Conservation (phyloP, 192 early-diverging fungal genomes). For the Endogone sp. region DNA sequence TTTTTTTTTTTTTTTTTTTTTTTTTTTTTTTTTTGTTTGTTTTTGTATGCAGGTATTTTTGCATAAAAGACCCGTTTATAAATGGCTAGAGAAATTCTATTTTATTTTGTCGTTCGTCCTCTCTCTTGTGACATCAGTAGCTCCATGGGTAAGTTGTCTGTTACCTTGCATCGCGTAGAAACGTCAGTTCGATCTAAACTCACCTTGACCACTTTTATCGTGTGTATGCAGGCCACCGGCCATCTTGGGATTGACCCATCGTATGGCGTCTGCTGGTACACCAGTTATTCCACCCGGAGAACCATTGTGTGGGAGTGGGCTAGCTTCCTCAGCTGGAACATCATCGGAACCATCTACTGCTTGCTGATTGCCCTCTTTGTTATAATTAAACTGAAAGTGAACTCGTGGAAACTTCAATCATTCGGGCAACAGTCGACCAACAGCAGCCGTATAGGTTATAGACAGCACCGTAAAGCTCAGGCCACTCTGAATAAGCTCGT, state of each 20-base stretch:
- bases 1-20: too few species aligned
- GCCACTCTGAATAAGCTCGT: slow-evolving; percentile 11
- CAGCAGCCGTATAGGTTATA: background rate
- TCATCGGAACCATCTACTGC: slow-evolving; percentile 9
- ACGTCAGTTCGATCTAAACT: too few species aligned
- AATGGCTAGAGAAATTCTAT: slow-evolving; percentile 3
- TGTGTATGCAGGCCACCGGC: too few species aligned
- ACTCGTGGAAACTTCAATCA: background rate
- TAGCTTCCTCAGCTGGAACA: slow-evolving; percentile 11
- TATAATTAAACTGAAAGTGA: background rate
- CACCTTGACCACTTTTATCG: slow-evolving; percentile 1
- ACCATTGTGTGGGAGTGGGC: slow-evolving; percentile 15
- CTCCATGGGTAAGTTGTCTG: slow-evolving; percentile 9
- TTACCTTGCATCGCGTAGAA: background rate
- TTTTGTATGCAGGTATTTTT: slow-evolving; percentile 17
- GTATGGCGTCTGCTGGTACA: slow-evolving; percentile 15
- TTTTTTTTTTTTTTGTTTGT: too few species aligned
- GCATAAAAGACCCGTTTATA: background rate
- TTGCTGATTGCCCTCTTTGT: slow-evolving; percentile 7
- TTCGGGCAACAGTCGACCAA: too few species aligned
- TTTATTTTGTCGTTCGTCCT: background rate
- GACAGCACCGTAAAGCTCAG: background rate
- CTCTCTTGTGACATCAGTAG: slow-evolving; percentile 6
- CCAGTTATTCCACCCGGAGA: slow-evolving; percentile 3
- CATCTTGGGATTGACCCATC: slow-evolving; percentile 7